Evolutionary conservation across 352 stramenopile species (phyloP).

Genomic region (Globisporangium spinosum): DNA sequence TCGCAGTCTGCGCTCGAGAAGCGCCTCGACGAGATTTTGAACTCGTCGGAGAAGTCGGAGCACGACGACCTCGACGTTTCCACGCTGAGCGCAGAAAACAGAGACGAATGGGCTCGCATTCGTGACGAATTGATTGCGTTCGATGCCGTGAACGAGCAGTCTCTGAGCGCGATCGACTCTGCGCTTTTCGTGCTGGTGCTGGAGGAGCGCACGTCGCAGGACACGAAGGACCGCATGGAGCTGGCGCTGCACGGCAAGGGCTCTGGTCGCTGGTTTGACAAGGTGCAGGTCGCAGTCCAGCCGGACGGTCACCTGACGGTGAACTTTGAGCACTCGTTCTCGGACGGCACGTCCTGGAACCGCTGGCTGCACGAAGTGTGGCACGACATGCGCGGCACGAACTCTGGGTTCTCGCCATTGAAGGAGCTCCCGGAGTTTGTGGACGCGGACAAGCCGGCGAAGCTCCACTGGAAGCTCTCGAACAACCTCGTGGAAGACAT

Average conservation of each 20-base stretch:
- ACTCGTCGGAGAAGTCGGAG: conserved; percentile 37
- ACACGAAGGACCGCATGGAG: conserved; percentile 74
- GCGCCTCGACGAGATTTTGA: conserved; percentile 66
- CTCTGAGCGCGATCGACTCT: conserved; percentile 82
- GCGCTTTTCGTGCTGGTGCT: conserved; percentile 88
- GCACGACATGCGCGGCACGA: conserved; percentile 83
- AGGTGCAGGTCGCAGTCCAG: conserved; percentile 88
- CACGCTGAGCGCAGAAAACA: conserved; percentile 77
- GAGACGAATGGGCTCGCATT: conserved; percentile 83
- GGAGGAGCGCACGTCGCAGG: conserved; percentile 61
- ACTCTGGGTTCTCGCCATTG: conserved; percentile 69
- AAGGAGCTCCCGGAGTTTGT: conserved; percentile 58
- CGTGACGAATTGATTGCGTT: conserved; percentile 66
- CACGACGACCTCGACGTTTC: conserved; percentile 66
- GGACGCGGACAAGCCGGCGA: conserved; percentile 37
- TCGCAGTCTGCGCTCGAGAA: conserved; percentile 66
- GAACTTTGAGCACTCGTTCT: conserved; percentile 95
- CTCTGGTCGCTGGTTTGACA: conserved; percentile 91
- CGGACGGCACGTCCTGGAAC: conserved; percentile 91
- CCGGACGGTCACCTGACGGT: conserved; percentile 82
- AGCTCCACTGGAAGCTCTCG: conserved; percentile 72
- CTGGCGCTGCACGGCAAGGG: conserved; percentile 83
- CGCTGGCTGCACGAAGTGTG: conserved; percentile 90
- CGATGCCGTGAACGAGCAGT: conserved; percentile 66
- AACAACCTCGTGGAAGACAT: conserved; percentile 73